A percentile compares a stretch with the other conserved stretches of the same genome.
phyloP scores from a whole-genome alignment of 2,329 filamentous ascomycete genomes.

The Endothia cerciana region DNA sequence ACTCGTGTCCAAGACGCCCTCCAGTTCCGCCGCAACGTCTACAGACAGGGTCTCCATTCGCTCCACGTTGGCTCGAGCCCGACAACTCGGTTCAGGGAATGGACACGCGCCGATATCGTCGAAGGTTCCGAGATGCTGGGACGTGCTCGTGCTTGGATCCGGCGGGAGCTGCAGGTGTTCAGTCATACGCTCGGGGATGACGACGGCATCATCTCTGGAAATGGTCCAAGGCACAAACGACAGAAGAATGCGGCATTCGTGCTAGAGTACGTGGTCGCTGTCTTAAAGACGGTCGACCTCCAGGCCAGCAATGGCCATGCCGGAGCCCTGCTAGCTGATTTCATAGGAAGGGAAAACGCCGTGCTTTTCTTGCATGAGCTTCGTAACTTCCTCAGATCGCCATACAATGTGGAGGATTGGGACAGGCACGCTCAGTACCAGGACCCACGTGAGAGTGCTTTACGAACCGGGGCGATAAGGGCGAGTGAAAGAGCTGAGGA shows the following conservation, averaged over 20 bases:
- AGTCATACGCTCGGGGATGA: slow-evolving; percentile 59
- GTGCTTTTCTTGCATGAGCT: slow-evolving; percentile 84
- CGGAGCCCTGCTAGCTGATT: slow-evolving; percentile 78
- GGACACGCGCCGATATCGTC: slow-evolving; percentile 70
- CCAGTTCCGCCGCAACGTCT: slow-evolving; percentile 70
- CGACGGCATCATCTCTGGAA: slow-evolving; percentile 35
- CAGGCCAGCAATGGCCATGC: slow-evolving; percentile 79
- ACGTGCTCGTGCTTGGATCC: slow-evolving; percentile 78
- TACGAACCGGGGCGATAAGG: neutral
- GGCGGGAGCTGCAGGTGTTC: slow-evolving; percentile 84
- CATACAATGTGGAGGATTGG: slow-evolving; percentile 75
- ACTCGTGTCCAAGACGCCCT: slow-evolving; percentile 38
- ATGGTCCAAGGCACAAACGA: slow-evolving; percentile 21
- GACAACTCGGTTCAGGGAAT: slow-evolving; percentile 73
- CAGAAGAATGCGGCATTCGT: slow-evolving; percentile 78
- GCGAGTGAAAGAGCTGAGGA: neutral
- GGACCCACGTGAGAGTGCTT: slow-evolving; percentile 12
- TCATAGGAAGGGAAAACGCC: slow-evolving; percentile 74
- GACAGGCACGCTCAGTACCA: slow-evolving; percentile 78
- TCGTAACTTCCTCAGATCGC: slow-evolving; percentile 80
- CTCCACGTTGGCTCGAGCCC: slow-evolving; percentile 82
- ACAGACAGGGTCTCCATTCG: slow-evolving; percentile 73
- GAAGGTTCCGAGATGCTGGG: slow-evolving; percentile 70
- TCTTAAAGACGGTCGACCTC: slow-evolving; percentile 81
- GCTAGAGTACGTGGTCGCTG: slow-evolving; percentile 82